Evolutionary conservation across 179 eudicot species (phyloP), one percentile per base, ranked within the genome.

Genomic region (Carnegiea gigantea): DNA sequence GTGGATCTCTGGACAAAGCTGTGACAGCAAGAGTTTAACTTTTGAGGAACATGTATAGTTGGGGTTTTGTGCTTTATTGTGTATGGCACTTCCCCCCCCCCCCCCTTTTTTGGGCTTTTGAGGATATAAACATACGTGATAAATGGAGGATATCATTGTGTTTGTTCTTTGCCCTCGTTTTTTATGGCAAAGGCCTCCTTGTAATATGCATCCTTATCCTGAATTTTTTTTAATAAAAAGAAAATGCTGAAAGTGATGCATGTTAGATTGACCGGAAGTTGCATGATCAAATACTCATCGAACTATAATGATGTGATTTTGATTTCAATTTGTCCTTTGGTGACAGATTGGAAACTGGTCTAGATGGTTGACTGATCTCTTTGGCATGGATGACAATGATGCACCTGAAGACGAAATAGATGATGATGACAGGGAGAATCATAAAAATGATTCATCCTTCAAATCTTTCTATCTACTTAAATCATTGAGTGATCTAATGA

Each of bases 401-500:
- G 82, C 80, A 46, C 80, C 76, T 73, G 92, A 89, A 78, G 88
- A 86, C 75, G 87, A 79, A 33, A 83, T 71, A 3, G 60, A 71
- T 70, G 79, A 71, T 70, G 79, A 83, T 30, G 79, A 40, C 6
- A 40, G 81, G 80, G 86, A 82, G 57, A 70, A 68, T 65, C 75
- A 71, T 72, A 79, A 84, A 43, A 21, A 51, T 62, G 90, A 85
- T 76, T 78, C 90, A 77, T 82, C 97, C 48, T 93, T 91, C 80
- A 92, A 89, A 85, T 86, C 96, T 48, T 96, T 96, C 86, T 86
- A 88, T 81, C 91, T 96, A 75, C 93, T 96, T 59, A 92, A 94
- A 80, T 93, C 98, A 11, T 82, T 96, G 89, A 96, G 99, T 81
- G 95, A 96, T 82, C 95, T 96, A 74, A 92, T 96, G 98, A 96